Conservation (phyloP, 495 filamentous ascomycete species). For the Physcia stellaris region DNA sequence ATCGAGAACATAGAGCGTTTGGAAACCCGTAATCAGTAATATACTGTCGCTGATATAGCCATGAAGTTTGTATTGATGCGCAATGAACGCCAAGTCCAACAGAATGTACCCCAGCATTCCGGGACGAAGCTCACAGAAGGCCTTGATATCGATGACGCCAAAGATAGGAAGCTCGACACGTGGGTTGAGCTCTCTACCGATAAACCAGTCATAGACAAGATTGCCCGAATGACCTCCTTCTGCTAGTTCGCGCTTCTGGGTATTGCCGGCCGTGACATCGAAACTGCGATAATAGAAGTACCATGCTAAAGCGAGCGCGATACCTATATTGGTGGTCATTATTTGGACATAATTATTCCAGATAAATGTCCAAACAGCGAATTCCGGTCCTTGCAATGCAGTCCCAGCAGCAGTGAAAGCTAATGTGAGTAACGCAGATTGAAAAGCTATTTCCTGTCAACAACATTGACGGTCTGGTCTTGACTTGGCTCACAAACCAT, state of each 20-base stretch:
- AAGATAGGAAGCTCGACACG: slow-evolving; percentile 66
- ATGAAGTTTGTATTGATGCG: slow-evolving; percentile 73
- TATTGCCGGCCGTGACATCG: slow-evolving; percentile 49
- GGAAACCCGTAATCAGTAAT: slow-evolving; percentile 62
- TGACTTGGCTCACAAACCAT: slow-evolving; percentile 56
- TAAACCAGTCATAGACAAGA: slow-evolving; percentile 89
- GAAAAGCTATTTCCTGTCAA: slow-evolving; percentile 44
- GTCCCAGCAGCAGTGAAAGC: slow-evolving; percentile 58
- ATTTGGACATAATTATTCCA: slow-evolving; percentile 81
- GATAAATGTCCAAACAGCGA: slow-evolving; percentile 83
- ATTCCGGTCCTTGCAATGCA: slow-evolving; percentile 60
- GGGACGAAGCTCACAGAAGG: slow-evolving; percentile 79
- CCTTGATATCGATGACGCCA: slow-evolving; percentile 80
- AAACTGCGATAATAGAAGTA: slow-evolving; percentile 77
- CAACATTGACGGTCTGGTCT: slow-evolving; percentile 4
- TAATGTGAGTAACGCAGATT: slow-evolving; percentile 57
- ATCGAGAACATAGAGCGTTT: slow-evolving; percentile 77
- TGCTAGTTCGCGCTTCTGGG: slow-evolving; percentile 61
- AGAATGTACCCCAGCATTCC: slow-evolving; percentile 86
- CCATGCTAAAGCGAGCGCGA: slow-evolving; percentile 50
- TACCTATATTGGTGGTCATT: slow-evolving; percentile 67
- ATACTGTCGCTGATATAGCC: slow-evolving; percentile 83
- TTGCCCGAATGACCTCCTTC: slow-evolving; percentile 75
- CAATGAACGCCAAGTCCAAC: slow-evolving; percentile 71
- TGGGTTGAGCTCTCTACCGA: slow-evolving; percentile 92